Base-by-base conservation (phyloP, 1,284 basidiomycete genomes). In the Heterobasidion irregulare region DNA sequence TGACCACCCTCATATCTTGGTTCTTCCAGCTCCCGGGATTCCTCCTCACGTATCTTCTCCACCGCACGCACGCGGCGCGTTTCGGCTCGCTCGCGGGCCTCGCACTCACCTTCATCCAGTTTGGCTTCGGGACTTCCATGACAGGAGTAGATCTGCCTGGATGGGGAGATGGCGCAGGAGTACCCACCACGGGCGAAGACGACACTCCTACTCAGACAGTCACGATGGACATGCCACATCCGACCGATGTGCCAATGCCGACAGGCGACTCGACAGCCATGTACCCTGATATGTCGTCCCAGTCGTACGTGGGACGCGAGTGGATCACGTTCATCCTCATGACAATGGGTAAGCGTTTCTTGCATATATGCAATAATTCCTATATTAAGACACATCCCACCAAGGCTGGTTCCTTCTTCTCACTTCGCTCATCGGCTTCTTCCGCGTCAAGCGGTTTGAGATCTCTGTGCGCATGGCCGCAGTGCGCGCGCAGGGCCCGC, bases 21-120 rank as follows among this genome's bases (percentile, higher is more conserved):
- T 92, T 94, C 70, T 98, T 99, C 85, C 94, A 98, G 70, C 96
- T 98, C 68, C 83, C 98, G 62, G 94, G 93, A 49, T 97, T 96
- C 82, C 76, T 96, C 63, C 84, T 96, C 72, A 95, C 93, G 1
- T 96, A 93, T 68, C 84, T 97, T 61, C 81, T 97, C 4, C 91
- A 93, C 69, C 90, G 89, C n/a, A 91, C 93, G 0, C 96, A 99
- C 66, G 94, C 96, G 0, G 93, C 91, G 54, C 95, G 95, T 68
- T 93, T 84, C 66, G 96, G 97, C 51, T 94, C 93, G 16, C 86
- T 94, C 44, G 94, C 93, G 0, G 97, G 96, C 16, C 80, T 99
- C 19, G 96, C 97, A 10, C 78, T 98, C 60, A 98, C 97, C 0
- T 75, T 99, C 56, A 94, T 99, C 60, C 92, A 94, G 64, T 93